Evolutionary conservation across 768 basidiomycete species (phyloP).

Genomic region (Lactifluus echinatus): DNA sequence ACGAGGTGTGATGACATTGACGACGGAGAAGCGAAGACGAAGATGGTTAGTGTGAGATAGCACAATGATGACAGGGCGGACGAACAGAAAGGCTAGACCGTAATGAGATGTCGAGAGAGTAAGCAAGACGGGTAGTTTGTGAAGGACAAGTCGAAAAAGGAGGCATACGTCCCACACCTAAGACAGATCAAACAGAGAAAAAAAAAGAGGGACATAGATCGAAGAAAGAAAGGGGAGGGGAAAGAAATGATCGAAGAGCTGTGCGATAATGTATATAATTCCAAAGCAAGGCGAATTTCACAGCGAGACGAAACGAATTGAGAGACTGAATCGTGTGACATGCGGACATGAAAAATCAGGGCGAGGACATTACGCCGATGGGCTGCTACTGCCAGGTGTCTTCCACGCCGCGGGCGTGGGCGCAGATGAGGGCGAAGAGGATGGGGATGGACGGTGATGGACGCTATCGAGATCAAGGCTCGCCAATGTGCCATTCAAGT

Average conservation of each 20-base stretch:
- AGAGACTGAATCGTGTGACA: slow-evolving; percentile 4
- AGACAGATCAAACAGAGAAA: neutral
- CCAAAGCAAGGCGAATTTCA: slow-evolving; percentile 19
- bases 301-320: slow-evolving; percentile 17
- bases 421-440: neutral
- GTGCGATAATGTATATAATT: slow-evolving; percentile 14
- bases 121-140: slow-evolving; percentile 10
- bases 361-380: neutral
- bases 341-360: neutral
- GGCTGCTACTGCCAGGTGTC: slow-evolving; percentile 1
- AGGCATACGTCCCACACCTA: neutral
- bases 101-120: neutral
- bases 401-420: slow-evolving; percentile 7
- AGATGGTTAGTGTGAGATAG: slow-evolving; percentile 17
- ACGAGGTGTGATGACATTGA: slow-evolving; percentile 14
- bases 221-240: neutral
- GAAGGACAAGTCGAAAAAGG: neutral
- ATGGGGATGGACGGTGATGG: slow-evolving; percentile 9
- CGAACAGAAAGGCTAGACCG: neutral
- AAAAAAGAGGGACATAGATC: neutral
- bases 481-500: slow-evolving; percentile 69
- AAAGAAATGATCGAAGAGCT: slow-evolving; percentile 11
- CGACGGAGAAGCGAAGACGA: slow-evolving; percentile 13
- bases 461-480: slow-evolving; percentile 55
- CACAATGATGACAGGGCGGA: slow-evolving; percentile 1